Conservation (phyloP, 2,329 filamentous ascomycete species). For the Metarhizium robertsii region DNA sequence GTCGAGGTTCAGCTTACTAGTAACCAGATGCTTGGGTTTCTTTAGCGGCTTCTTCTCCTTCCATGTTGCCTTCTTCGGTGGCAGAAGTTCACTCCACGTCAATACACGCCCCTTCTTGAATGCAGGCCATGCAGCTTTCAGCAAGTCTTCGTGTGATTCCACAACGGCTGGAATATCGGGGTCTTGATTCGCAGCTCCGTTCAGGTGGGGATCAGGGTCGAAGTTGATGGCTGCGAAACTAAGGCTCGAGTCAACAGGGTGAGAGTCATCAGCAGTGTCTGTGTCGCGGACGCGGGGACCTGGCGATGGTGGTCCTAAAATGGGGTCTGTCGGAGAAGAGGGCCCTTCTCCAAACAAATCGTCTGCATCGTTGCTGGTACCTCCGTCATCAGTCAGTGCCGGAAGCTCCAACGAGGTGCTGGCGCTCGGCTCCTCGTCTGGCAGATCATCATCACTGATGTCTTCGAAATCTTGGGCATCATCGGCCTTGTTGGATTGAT, state of each 20-base stretch:
- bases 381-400: constrained; percentile 49
- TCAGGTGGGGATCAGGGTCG: constrained; percentile 33
- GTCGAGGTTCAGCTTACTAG: constrained; percentile 82
- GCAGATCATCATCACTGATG: constrained; percentile 84
- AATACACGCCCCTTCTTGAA: constrained; percentile 70
- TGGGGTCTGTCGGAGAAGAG: constrained; percentile 36
- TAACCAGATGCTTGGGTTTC: constrained; percentile 71
- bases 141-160: constrained; percentile 63
- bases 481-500: constrained; percentile 72
- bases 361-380: constrained; percentile 50
- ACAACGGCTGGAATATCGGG: constrained; percentile 57
- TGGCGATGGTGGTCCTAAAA: constrained; percentile 34
- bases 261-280: constrained; percentile 25
- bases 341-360: constrained; percentile 61
- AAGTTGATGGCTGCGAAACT: constrained; percentile 37
- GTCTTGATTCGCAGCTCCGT: constrained; percentile 45
- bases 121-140: constrained; percentile 71
- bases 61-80: constrained; percentile 69
- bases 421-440: constrained; percentile 57
- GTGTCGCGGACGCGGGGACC: constrained; percentile 31
- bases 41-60: constrained; percentile 70
- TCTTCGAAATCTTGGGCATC: constrained; percentile 88
- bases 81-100: constrained; percentile 74
- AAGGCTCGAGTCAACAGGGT: constrained; percentile 20
- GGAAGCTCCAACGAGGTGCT: constrained; percentile 38